Conservation (phyloP, 2,329 filamentous ascomycete genomes). For the Paracoccidioides lutzii region DNA sequence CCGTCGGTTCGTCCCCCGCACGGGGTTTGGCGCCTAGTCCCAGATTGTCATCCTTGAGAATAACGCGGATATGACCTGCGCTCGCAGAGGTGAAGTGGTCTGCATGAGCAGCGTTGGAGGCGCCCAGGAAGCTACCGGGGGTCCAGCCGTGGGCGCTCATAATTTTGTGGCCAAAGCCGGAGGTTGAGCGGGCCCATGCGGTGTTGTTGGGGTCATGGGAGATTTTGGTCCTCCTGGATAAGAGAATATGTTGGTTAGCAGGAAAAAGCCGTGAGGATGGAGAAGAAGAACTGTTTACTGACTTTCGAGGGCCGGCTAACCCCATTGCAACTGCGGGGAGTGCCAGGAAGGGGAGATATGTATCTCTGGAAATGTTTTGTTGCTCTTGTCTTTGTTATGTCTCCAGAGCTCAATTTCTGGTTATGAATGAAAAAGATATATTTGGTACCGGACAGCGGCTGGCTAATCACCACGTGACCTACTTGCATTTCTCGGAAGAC, state of each 20-base stretch:
- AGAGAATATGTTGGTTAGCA: background rate
- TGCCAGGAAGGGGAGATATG: background rate
- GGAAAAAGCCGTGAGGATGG: background rate
- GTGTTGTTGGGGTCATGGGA: constrained; percentile 92
- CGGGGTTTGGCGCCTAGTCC: constrained; percentile 73
- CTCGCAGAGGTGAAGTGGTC: constrained; percentile 67
- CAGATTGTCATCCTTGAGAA: constrained; percentile 79
- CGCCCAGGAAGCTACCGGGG: constrained; percentile 71
- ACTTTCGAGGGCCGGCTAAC: constrained; percentile 57
- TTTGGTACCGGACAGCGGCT: background rate
- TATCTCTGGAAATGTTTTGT: background rate
- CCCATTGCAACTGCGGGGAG: constrained; percentile 42
- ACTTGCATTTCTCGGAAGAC: no score
- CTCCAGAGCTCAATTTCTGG: background rate
- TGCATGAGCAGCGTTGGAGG: constrained; percentile 60
- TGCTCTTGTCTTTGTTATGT: background rate
- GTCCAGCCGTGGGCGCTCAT: constrained; percentile 82
- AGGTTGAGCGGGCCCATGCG: constrained; percentile 72
- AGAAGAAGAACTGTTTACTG: constrained; percentile 23
- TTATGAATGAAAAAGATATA: background rate
- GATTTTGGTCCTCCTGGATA: constrained; percentile 52
- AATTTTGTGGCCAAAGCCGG: constrained; percentile 78
- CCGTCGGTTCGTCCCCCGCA: constrained; percentile 60
- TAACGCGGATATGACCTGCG: constrained; percentile 70
- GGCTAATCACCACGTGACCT: background rate